Base-by-base conservation (phyloP, 2,329 filamentous ascomycete genomes). In the Alternaria triticina region DNA sequence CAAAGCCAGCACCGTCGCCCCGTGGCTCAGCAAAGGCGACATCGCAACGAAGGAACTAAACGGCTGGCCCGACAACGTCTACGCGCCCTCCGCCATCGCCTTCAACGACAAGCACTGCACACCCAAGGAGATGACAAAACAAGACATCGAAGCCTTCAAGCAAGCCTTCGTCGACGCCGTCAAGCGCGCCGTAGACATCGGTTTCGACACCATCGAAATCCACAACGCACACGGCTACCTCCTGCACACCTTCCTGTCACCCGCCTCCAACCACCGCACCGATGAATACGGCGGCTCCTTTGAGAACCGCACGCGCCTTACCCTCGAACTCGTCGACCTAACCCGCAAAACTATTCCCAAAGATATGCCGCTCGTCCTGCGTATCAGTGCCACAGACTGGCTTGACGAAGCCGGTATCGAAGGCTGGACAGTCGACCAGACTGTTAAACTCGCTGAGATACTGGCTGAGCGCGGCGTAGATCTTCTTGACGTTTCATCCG, bases 161-260 rank as follows among this genome's bases (percentile, higher is more conserved):
- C 76, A 80, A 44, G 85, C 85, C 10, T 96, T 88, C 81, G 87
- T 83, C 5, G 85, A 85, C 40, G 86, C 92, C 1, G 79, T 94
- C 5, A 82, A 87, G 65, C 78, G 83, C 30, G 75, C 82, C 5
- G 54, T 85, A 7, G 74, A 77, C 11, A 90, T 89, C 1, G 93
- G 93, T 0, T 87, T 92, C 52, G 93, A 97, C 75, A 86, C 89
- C 8, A 89, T 96, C 62, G 93, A 96, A 77, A 88, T 96, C 54
- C 93, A 96, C 81, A 87, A 86, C 69, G 93, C 92, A 0, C 92
- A 96, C 72, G 92, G 92, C 1, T 96, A 94, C 74, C 85, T 96
- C 0, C 81, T 95, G 0, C 88, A 89, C 70, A 81, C 83, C 2
- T 96, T 95, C 82, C 64, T 94, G 4, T 89, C 87, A 0, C 91